These are phyloP conservation scores for Chenopodium album DNA, from an alignment of 148 eudicot species.

Conservation along the genomic window DNA sequence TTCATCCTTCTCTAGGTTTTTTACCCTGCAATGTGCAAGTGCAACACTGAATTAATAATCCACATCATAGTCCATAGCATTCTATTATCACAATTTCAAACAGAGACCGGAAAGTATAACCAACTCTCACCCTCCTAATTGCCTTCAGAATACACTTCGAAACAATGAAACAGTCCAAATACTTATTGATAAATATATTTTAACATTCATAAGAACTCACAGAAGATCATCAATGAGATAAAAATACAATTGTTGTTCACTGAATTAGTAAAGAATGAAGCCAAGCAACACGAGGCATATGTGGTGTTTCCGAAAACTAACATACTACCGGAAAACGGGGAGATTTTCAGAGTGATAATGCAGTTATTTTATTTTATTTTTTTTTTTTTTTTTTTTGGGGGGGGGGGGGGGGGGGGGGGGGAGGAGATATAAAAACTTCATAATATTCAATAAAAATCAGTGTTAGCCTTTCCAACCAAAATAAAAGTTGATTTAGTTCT, in stretches of 20 bases:
- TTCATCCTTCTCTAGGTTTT: conserved; percentile 21
- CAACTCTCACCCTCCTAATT: background rate
- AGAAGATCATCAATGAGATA: background rate
- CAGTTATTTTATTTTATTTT: too few relatives aligned
- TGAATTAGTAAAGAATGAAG: background rate
- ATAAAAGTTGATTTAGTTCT: too few relatives aligned
- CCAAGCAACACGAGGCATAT: background rate
- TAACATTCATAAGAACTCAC: background rate
- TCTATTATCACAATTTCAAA: background rate
- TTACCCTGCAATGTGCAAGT: conserved; percentile 18
- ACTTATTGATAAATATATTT: background rate
- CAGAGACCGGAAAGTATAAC: background rate
- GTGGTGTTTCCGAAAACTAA: background rate
- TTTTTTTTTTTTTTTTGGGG: too few relatives aligned
- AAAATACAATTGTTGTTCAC: background rate
- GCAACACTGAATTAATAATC: background rate
- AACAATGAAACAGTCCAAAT: background rate
- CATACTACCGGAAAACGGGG: background rate
- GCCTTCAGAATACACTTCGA: background rate
- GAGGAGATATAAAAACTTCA: too few relatives aligned
- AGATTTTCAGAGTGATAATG: background rate
- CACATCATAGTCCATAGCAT: background rate
- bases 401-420: background rate
- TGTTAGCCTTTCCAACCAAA: too few relatives aligned
- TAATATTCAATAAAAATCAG: too few relatives aligned